phyloP scores from a whole-genome alignment of 2,329 filamentous ascomycete genomes.

The Diaporthe caulivora region DNA sequence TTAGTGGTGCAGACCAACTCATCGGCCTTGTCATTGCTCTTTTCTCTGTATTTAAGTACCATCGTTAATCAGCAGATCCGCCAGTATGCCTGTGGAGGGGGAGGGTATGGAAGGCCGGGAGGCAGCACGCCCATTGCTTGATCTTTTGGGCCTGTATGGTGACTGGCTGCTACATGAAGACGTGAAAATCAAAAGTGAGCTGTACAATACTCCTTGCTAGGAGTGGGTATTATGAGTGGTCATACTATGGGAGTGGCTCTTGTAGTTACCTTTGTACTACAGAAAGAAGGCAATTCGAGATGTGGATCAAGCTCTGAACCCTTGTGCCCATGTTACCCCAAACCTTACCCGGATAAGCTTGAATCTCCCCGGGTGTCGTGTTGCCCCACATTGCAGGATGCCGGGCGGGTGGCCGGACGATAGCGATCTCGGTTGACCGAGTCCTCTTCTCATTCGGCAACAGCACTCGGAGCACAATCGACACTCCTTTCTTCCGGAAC shows the following conservation, averaged over 20 bases:
- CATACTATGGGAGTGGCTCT: too few relatives aligned
- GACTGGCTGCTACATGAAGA: too few relatives aligned
- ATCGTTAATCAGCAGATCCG: too few relatives aligned
- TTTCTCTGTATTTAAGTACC: not conserved
- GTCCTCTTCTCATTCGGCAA: not conserved
- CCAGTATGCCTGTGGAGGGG: too few relatives aligned
- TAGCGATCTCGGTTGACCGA: not conserved
- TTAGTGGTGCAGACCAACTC: not conserved
- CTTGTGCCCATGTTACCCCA: not conserved
- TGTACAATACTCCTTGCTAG: too few relatives aligned
- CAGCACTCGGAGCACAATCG: not conserved
- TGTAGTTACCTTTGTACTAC: too few relatives aligned
- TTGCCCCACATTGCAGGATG: constrained; percentile 15
- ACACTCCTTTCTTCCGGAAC: not conserved
- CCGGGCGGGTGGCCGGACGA: constrained; percentile 15
- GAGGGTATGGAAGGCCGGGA: too few relatives aligned
- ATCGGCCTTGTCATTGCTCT: not conserved
- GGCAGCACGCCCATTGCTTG: too few relatives aligned
- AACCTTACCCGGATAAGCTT: not conserved
- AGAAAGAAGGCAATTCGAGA: too few relatives aligned
- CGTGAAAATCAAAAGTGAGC: too few relatives aligned
- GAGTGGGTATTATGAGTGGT: too few relatives aligned
- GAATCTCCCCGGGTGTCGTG: not conserved
- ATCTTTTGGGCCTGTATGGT: too few relatives aligned
- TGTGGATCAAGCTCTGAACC: not conserved